Evolutionary conservation across 805 yeast genomes (phyloP).

Genomic region (Cyberlindnera mrakii): DNA sequence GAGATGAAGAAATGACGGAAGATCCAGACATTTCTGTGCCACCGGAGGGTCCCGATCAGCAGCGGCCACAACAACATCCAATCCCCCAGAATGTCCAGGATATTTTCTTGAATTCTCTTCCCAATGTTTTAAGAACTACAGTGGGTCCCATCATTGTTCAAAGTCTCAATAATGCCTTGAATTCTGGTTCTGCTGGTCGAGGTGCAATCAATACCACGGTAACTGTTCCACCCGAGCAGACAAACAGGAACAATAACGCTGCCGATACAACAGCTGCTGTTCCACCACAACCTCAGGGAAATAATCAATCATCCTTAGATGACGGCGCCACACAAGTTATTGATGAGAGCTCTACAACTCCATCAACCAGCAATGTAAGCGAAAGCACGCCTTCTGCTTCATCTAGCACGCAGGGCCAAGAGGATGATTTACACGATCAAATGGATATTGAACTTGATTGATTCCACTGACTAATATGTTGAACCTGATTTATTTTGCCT

Average conservation of each 20-base stretch:
- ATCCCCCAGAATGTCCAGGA: conserved; percentile 5
- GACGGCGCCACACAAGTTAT: not conserved
- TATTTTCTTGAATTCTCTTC: conserved; percentile 7
- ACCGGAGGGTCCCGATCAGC: not conserved
- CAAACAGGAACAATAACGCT: too few species aligned
- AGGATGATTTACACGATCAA: not conserved
- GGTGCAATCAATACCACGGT: conserved; percentile 12
- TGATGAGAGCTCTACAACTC: not conserved
- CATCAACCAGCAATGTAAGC: not conserved
- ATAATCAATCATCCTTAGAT: not conserved
- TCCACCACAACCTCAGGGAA: not conserved
- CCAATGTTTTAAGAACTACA: conserved; percentile 7
- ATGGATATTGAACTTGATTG: conserved; percentile 3
- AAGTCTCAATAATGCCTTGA: conserved; percentile 9
- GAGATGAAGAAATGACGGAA: conserved; percentile 8
- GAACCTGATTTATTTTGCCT: too few species aligned
- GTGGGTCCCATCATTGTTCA: conserved; percentile 11
- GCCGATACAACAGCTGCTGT: too few species aligned
- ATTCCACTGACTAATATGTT: not conserved
- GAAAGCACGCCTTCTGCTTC: not conserved
- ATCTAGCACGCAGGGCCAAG: not conserved
- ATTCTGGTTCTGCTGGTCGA: conserved; percentile 8
- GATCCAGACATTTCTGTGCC: conserved; percentile 8
- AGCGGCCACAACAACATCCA: not conserved
- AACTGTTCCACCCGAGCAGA: not conserved